Base-by-base conservation (phyloP, 148 eudicot genomes). In the Amaranthus cruentus region DNA sequence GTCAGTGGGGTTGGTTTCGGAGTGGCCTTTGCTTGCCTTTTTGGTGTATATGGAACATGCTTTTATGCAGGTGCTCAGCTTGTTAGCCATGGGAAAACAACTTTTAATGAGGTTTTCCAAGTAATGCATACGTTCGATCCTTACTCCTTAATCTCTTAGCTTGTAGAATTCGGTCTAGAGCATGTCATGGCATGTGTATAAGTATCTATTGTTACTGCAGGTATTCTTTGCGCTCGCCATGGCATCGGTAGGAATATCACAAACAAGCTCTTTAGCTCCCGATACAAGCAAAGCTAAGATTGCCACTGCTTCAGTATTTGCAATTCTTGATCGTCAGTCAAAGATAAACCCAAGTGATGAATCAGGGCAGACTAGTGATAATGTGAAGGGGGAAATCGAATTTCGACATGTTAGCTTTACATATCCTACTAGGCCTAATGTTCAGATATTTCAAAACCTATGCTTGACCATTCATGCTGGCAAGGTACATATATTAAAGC, bases 211-310 rank as follows among this genome's bases (percentile, higher is more conserved):
- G 15, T 6, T 66, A 57, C 18, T 74, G 77, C 84, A 89, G 91
- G 95, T 88, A 47, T 90, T 90, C 77, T 90, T 83, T 72, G 87
- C 88, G 75, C 79, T 90, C 65, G 78, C 87, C n/a, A 82, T 88
- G 90, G 87, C 87, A 56, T 86, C 88, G 10, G 21, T 81, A 62
- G 87, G 82, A 15, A 78, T 90, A 53, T 83, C 91, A 51, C 82
- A 80, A 62, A 74, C 91, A 54, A 85, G 87, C 74, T 74, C 88
- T 46, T 67, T 86, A 3, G 81, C 83, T 42, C 80, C 90, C 3
- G 90, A 90, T 75, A 70, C 80, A n/a, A 78, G 81, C 70, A 90
- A 86, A 78, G 95, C 91, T 10, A 90, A 86, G 69, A 43, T 8
- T 52, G 90, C 95, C 15, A 77, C 87, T 4, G 85, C 84, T 50